Evolutionary conservation across 1,284 basidiomycete species (phyloP).

Genomic region (Ustilago hordei): DNA sequence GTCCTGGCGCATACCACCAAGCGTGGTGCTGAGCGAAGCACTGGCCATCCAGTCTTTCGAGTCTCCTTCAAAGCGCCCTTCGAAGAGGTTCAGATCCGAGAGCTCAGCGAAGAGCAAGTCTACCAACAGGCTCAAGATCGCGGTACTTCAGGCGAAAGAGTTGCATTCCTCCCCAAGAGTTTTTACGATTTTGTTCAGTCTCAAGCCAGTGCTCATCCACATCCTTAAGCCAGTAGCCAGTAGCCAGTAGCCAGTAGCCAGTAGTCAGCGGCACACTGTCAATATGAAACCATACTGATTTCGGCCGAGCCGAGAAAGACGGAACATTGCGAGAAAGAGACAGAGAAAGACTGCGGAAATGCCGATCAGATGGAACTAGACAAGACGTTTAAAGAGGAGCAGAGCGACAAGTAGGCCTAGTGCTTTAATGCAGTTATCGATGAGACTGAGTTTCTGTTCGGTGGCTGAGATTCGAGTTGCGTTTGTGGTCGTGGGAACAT

Average conservation of each 20-base stretch:
- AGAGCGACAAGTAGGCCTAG: slow-evolving; percentile 42
- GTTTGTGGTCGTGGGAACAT: not conserved
- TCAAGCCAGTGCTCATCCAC: not conserved
- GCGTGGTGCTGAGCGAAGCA: slow-evolving; percentile 8
- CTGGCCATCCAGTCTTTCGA: slow-evolving; percentile 54
- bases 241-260: no score
- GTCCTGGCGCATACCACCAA: slow-evolving; percentile 1
- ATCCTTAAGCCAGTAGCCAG: not conserved
- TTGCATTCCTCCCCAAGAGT: slow-evolving; percentile 49
- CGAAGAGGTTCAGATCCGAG: slow-evolving; percentile 28
- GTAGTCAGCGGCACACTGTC: not conserved
- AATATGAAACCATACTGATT: not conserved
- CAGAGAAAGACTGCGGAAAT: not conserved
- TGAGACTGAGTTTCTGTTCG: slow-evolving; percentile 32
- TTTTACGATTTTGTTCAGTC: slow-evolving; percentile 53
- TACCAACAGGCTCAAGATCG: slow-evolving; percentile 39
- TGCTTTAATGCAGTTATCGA: slow-evolving; percentile 50
- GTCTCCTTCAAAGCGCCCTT: slow-evolving; percentile 56
- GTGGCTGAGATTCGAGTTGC: slow-evolving; percentile 16
- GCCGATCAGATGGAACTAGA: slow-evolving; percentile 6
- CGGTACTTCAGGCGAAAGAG: slow-evolving; percentile 28
- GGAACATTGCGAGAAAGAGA: not conserved
- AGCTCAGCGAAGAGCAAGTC: slow-evolving; percentile 22
- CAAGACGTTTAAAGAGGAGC: slow-evolving; percentile 42
- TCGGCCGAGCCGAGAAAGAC: not conserved